Evolutionary conservation across 352 stramenopile species (phyloP), one percentile per base, ranked within the genome.

Genomic region (Phytophthora cajani): DNA sequence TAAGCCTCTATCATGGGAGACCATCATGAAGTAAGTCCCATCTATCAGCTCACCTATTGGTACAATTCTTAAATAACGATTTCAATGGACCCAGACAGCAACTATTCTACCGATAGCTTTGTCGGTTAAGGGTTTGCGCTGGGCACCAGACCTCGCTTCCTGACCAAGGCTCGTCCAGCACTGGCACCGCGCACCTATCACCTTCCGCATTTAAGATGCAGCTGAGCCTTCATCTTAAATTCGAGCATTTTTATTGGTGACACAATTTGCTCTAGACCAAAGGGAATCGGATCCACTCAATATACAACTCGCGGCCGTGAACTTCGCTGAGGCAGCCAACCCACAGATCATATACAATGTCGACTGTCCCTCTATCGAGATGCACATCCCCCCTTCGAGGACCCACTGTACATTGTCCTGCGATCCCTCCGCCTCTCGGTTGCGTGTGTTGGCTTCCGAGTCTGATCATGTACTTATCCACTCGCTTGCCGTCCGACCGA

Each of bases 251-350:
- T 7, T 10, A n/a, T 23, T 0, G 44, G 44, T 23, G 44, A 50
- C 44, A 25, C 44, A 50, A 23, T 10, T 16, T 50, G 44, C 44
- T 50, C 44, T 50, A 50, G 11, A 50, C 17, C 17, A n/a, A 54
- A 33, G 47, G 47, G 17, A 57, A 64, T 5, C 19, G 30, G 23
- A 56, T 69, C 47, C 69, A 81, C 36, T 87, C 77, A 44, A 87
- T 64, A 64, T 84, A 77, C 38, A 85, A 30, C 23, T 77, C 75
- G 33, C 71, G 71, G 44, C 77, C 74, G 46, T 82, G 70, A 44
- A 72, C 62, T 36, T 78, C 64, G 44, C 38, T 87, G 21, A 79
- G 23, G 36, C 69, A 78, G 49, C 21, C 60, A 27, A 67, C 40
- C 30, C 58, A 73, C 30, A 73, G 72, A 42, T 76, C 61, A 30